A percentile compares a stretch with the other conserved stretches of the same genome.
Conservation (phyloP, 2,329 filamentous ascomycete genomes). For the Sarocladiaceae sp. region DNA sequence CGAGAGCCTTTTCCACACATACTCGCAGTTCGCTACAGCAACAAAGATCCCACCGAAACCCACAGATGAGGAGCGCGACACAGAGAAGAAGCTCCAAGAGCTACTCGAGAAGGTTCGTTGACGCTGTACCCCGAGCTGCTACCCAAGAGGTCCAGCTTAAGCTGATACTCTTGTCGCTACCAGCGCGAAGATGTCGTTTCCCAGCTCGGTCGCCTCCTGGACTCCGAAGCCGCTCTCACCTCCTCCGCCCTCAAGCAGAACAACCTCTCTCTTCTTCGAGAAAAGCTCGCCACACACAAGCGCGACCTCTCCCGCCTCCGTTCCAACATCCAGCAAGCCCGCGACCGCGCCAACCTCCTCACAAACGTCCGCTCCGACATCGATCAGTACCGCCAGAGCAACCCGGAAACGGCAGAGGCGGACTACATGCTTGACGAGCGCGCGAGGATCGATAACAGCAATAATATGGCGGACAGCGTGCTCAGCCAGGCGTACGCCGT, state of each 20-base stretch:
- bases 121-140: too few species aligned
- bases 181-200: conserved; percentile 76
- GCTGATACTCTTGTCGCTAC: conserved; percentile 1
- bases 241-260: conserved; percentile 95
- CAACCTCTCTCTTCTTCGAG: conserved; percentile 84
- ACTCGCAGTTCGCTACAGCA: conserved; percentile 83
- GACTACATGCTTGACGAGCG: conserved; percentile 98
- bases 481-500: conserved; percentile 94
- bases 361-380: conserved; percentile 90
- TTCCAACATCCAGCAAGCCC: conserved; percentile 65
- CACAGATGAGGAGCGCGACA: conserved; percentile 73
- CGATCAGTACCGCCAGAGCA: conserved; percentile 74
- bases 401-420: conserved; percentile 77
- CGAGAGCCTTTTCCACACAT: conserved; percentile 74
- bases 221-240: conserved; percentile 81
- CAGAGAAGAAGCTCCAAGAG: conserved; percentile 77
- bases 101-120: conserved; percentile 73
- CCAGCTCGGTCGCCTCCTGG: conserved; percentile 82
- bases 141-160: too few species aligned
- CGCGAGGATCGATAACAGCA: conserved; percentile 76
- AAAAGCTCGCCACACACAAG: conserved; percentile 81
- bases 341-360: conserved; percentile 84
- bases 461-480: conserved; percentile 83
- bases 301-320: conserved; percentile 74
- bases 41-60: conserved; percentile 76